phyloP scores from a whole-genome alignment of 1,284 basidiomycete genomes.

The Pyrrhoderma noxium region DNA sequence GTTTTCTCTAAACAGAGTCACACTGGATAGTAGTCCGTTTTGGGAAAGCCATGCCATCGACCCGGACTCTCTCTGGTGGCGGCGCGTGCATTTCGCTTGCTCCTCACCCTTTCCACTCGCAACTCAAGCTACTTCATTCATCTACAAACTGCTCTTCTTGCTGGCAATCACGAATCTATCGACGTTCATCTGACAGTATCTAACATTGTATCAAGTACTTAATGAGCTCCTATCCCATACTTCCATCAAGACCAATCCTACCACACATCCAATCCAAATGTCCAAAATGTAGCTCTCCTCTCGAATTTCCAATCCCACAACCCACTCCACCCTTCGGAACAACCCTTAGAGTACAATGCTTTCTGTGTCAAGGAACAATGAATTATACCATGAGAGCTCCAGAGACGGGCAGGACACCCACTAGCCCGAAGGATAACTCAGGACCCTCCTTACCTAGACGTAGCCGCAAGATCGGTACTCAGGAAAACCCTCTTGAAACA shows the following conservation, averaged over 20 bases:
- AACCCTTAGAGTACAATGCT: slow-evolving; percentile 65
- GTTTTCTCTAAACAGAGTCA: no score
- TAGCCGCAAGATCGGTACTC: slow-evolving; percentile 72
- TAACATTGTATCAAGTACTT: no score
- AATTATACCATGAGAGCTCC: slow-evolving; percentile 57
- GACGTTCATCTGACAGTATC: no score
- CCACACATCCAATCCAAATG: slow-evolving; percentile 64
- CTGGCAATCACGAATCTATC: no score
- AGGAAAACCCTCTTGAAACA: slow-evolving; percentile 84
- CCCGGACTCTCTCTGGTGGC: no score
- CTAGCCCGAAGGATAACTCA: slow-evolving; percentile 20
- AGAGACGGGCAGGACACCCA: slow-evolving; percentile 31
- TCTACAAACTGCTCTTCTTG: no score
- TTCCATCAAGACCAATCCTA: slow-evolving; percentile 53
- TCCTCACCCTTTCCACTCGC: no score
- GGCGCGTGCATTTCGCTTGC: no score
- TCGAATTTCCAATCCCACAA: slow-evolving; percentile 72
- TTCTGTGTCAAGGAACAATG: slow-evolving; percentile 50
- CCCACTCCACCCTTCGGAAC: slow-evolving; percentile 59
- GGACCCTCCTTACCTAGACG: slow-evolving; percentile 27
- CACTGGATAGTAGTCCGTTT: no score
- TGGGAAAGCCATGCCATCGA: no score
- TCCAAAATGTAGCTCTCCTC: slow-evolving; percentile 47
- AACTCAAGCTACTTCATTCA: no score
- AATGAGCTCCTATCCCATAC: slow-evolving; percentile 25